Evolutionary conservation across 345 rosid genomes (phyloP).

Genomic region (Salix udensis): DNA sequence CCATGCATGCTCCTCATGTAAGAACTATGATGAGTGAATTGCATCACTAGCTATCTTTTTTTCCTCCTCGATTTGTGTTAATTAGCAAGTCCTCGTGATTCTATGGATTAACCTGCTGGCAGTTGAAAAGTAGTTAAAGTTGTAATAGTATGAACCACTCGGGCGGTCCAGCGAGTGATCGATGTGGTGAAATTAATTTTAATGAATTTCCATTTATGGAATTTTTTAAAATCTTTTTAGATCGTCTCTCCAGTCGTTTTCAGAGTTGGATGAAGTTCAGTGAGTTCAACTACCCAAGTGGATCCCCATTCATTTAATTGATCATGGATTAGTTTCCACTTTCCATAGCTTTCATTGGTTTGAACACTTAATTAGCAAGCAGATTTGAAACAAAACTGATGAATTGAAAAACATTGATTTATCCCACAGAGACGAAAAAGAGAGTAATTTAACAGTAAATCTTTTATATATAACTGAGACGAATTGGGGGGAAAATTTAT

Average conservation of each 20-base stretch:
- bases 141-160: too few relatives aligned
- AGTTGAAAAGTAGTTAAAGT: too few relatives aligned
- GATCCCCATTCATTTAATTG: neutral
- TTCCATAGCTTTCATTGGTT: neutral
- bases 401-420: too few relatives aligned
- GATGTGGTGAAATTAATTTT: neutral
- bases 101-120: too few relatives aligned
- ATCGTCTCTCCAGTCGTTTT: neutral
- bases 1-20: neutral
- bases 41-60: neutral
- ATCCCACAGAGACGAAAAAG: too few relatives aligned
- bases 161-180: neutral
- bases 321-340: neutral
- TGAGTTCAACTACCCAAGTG: neutral
- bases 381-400: neutral
- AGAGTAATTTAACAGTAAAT: too few relatives aligned
- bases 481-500: too few relatives aligned
- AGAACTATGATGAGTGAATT: neutral
- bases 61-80: neutral
- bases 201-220: neutral
- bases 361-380: neutral
- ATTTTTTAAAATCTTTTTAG: neutral
- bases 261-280: neutral
- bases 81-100: slow-evolving; percentile 1
- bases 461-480: too few relatives aligned